Evolutionary conservation across 441 rosid species (phyloP), one percentile per base, ranked within the genome.

Genomic region (Aquilaria agallochum): DNA sequence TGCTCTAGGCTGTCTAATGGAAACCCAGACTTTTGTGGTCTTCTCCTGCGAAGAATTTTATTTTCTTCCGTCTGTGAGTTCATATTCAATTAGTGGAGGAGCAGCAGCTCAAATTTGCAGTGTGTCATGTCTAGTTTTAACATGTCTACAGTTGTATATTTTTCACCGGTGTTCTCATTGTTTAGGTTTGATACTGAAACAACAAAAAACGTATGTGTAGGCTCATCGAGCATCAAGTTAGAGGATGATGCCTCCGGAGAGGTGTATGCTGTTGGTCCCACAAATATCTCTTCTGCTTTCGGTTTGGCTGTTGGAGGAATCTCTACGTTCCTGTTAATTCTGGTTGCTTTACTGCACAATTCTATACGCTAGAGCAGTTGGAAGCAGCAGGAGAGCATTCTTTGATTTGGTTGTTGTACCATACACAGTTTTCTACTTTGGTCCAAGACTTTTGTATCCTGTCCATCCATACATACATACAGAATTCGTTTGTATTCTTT

Each of bases 171-270:
- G 9, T 36, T 36, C 42, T 8, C 1, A 36, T 5, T 36, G 7
- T 1, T 36, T 36, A 36, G 7, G 42, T 36, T 4, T 36, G 42
- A 36, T 36, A 36, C 7, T 36, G 42, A 36, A 34, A 34, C 5
- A 36, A 36, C 42, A 36, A 36, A 6, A 34, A 36, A 36, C 5
- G 1, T 36, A 36, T 36, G 47, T 72, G 57, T 64, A 94, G 99
- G 99, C 70, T 80, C 97, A 34, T 78, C 85, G 3, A 77, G 81
- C 71, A 82, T 94, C 73, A 80, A 78, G 73, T 75, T 95, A 58
- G 87, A 70, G 76, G 97, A 91, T 58, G 90, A 79, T 59, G 60
- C 33, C 27, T 68, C 82, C 4, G 94, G 92, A 55, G 66, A 65
- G 11, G 72, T 68, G 31, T 87, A 85, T 69, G 61, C 85, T 2